Conservation (phyloP, 2,329 filamentous ascomycete species). For the Talaromyces sp. region DNA sequence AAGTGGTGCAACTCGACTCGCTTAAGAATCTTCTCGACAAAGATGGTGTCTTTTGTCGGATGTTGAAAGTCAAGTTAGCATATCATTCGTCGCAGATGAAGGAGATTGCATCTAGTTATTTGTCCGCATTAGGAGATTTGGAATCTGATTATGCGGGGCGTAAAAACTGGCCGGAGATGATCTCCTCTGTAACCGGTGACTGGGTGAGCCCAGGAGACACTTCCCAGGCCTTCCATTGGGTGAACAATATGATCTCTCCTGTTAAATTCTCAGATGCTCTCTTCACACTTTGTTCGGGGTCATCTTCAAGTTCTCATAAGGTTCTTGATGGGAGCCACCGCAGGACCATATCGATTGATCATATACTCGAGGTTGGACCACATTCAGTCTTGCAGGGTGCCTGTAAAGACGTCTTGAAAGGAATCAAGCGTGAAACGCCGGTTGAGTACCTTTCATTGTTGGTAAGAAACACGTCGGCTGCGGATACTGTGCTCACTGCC, state of each 20-base stretch:
- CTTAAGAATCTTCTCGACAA: constrained; percentile 1
- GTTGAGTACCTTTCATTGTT: too few relatives aligned
- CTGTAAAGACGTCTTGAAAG: too few relatives aligned
- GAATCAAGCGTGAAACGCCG: too few relatives aligned
- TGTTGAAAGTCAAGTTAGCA: constrained; percentile 16
- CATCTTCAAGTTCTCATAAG: neutral
- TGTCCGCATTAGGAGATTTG: neutral
- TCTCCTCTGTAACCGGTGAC: neutral
- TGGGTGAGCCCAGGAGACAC: neutral
- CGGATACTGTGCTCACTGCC: too few relatives aligned
- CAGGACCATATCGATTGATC: neutral
- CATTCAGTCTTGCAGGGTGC: neutral
- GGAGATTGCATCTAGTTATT: constrained; percentile 4
- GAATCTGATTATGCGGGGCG: neutral
- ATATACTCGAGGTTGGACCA: neutral
- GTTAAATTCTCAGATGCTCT: neutral
- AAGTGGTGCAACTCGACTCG: constrained; percentile 5
- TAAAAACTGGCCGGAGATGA: neutral
- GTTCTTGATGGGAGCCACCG: neutral
- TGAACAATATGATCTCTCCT: neutral
- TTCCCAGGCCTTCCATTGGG: neutral
- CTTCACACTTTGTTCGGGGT: neutral
- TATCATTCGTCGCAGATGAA: constrained; percentile 20
- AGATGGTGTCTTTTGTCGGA: constrained; percentile 6
- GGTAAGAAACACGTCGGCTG: too few relatives aligned